Evolutionary conservation across 129 eudicot genomes (phyloP), one percentile per base, ranked within the genome.

Genomic region (Escallonia herrerae): DNA sequence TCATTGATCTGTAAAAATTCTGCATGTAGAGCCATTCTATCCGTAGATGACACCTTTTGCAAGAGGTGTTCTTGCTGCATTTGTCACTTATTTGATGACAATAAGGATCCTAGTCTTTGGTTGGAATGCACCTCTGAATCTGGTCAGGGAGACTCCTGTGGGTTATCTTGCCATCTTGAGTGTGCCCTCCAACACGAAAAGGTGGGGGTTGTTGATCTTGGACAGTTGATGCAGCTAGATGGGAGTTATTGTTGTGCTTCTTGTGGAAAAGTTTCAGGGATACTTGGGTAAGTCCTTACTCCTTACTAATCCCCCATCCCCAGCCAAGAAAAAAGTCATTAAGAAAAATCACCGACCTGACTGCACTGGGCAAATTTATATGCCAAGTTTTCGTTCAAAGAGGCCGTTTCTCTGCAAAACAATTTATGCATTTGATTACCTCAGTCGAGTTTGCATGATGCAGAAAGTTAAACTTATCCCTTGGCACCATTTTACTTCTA

Each of bases 81-180:
- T 11, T 91, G 97, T 57, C 95, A 84, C 75, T 77, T 70, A 48
- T 91, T 80, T 75, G 97, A 91, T 74, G 88, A 91, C 51, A 84
- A 87, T 65, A 91, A 91, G 65, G 97, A 91, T 78, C 96, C 97
- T 1, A 91, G 96, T 71, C 97, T 91, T 69, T 91, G 96, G 97
- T 77, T 91, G 66, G 90, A 87, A 74, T 91, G 97, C 71, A 48
- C 80, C 43, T 84, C 95, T 69, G 96, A 91, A 67, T 80, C 84
- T 66, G 73, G 80, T 43, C 57, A 66, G 22, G 73, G 62, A 15
- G 90, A 93, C 64, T 72, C 90, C 13, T 91, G 97, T 73, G 95
- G 96, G 42, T 79, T 79, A 61, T 84, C 96, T 56, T 91, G 97
- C 74, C 97, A 91, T 80, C 76, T 85, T 68, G 96, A 85, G 64